Percentiles rank a stretch among this genome's conserved stretches.
These are phyloP conservation scores for Pigoraptor vietnamica DNA, from an alignment of 78 protist genomes.

Conservation along the genomic window DNA sequence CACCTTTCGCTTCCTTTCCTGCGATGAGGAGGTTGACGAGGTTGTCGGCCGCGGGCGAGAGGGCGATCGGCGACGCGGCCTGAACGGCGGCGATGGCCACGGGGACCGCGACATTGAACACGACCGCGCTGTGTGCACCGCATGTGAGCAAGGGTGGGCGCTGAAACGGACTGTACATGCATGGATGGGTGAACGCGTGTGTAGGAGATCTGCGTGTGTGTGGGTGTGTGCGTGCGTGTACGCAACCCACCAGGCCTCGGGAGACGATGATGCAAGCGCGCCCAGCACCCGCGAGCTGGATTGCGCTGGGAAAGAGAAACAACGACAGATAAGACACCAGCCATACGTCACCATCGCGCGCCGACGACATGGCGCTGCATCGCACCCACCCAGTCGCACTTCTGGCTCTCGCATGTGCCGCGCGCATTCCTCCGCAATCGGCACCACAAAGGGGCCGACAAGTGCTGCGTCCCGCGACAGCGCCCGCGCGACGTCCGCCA, in stretches of 20 bases:
- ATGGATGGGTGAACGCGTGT: too few species aligned
- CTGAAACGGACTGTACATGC: background rate
- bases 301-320: background rate
- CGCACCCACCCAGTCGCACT: background rate
- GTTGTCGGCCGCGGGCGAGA: background rate
- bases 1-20: background rate
- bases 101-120: background rate
- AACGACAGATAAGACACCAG: too few species aligned
- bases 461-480: background rate
- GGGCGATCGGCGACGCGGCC: background rate
- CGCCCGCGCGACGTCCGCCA: background rate
- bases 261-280: too few species aligned
- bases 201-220: too few species aligned
- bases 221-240: too few species aligned
- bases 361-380: too few species aligned
- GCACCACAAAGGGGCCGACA: background rate
- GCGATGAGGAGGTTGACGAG: background rate
- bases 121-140: background rate
- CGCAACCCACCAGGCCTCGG: too few species aligned
- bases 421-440: background rate
- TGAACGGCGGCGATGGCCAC: background rate
- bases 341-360: too few species aligned
- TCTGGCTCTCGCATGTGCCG: background rate
- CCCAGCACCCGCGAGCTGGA: too few species aligned
- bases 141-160: background rate